Evolutionary conservation across 1,284 basidiomycete species (phyloP).

Genomic region (Ganoderma multipileum): DNA sequence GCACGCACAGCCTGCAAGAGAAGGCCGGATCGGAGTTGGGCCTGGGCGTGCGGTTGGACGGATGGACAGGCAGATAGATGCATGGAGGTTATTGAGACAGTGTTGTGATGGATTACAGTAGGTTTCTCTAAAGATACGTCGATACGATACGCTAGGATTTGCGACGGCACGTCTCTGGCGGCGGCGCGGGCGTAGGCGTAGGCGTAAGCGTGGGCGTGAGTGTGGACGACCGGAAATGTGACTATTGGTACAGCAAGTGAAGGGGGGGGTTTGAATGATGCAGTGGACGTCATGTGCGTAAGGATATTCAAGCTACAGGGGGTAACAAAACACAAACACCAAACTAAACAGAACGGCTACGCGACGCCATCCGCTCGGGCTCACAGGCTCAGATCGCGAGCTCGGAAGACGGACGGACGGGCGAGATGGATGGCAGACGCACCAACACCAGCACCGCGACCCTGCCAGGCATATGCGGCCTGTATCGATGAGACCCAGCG

Average conservation of each 20-base stretch:
- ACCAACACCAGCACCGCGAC: neutral
- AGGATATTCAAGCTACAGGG: slow-evolving; percentile 8
- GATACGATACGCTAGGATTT: slow-evolving; percentile 12
- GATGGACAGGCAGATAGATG: neutral
- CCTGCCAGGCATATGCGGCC: slow-evolving; percentile 1
- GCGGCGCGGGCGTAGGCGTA: neutral
- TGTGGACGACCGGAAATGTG: slow-evolving; percentile 5
- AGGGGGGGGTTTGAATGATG: neutral
- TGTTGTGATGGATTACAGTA: slow-evolving; percentile 19
- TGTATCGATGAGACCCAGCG: neutral
- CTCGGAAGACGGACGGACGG: neutral
- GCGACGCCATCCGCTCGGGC: neutral
- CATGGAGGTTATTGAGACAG: slow-evolving; percentile 8
- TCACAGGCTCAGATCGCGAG: neutral
- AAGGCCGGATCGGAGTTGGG: neutral
- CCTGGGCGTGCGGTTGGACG: neutral
- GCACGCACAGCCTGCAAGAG: neutral
- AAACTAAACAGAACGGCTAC: neutral
- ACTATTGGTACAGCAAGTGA: slow-evolving; percentile 21
- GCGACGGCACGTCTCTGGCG: slow-evolving; percentile 7
- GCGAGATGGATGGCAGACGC: neutral
- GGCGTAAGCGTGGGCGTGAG: neutral
- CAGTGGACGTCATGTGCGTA: neutral
- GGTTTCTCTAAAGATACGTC: slow-evolving; percentile 14
- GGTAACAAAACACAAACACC: neutral